Evolutionary conservation across 2,329 filamentous ascomycete genomes (phyloP).

Genomic region (Tolypocladium tropicale): DNA sequence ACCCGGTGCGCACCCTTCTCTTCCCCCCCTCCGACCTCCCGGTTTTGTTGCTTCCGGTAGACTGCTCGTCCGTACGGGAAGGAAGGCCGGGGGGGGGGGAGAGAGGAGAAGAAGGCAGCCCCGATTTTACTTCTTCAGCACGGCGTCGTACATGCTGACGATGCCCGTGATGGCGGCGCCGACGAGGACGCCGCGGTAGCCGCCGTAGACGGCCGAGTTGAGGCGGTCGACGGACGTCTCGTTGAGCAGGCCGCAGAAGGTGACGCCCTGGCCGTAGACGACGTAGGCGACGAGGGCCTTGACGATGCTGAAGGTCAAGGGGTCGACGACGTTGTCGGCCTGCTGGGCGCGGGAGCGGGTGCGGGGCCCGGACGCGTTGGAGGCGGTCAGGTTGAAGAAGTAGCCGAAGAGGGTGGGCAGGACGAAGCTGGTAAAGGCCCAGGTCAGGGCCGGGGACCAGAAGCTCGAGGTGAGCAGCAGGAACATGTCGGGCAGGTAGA

Average conservation of each 20-base stretch:
- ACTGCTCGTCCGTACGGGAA: neutral
- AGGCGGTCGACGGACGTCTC: conserved; percentile 51
- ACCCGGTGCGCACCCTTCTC: too few species aligned
- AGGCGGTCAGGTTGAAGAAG: conserved; percentile 77
- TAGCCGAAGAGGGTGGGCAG: conserved; percentile 67
- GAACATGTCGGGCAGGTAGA: conserved; percentile 74
- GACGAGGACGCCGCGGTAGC: conserved; percentile 59
- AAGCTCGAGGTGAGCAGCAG: conserved; percentile 64
- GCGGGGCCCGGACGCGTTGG: conserved; percentile 28
- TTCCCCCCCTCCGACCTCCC: neutral
- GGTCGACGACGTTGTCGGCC: conserved; percentile 60
- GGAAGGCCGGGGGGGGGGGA: neutral
- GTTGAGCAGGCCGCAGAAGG: conserved; percentile 52
- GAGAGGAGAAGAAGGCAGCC: neutral
- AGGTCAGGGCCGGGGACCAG: conserved; percentile 74
- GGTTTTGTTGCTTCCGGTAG: neutral
- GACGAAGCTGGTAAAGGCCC: conserved; percentile 61
- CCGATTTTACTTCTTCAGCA: conserved; percentile 49
- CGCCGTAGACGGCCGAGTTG: conserved; percentile 57
- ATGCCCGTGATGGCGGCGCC: conserved; percentile 59
- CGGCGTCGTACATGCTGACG: conserved; percentile 67
- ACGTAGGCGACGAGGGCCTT: conserved; percentile 77
- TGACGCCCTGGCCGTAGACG: conserved; percentile 61
- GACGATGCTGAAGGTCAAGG: conserved; percentile 78
- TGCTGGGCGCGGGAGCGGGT: conserved; percentile 28